These are phyloP conservation scores for Microbotryomycetes sp. DNA, from an alignment of 1,284 basidiomycete genomes.

Conservation along the genomic window DNA sequence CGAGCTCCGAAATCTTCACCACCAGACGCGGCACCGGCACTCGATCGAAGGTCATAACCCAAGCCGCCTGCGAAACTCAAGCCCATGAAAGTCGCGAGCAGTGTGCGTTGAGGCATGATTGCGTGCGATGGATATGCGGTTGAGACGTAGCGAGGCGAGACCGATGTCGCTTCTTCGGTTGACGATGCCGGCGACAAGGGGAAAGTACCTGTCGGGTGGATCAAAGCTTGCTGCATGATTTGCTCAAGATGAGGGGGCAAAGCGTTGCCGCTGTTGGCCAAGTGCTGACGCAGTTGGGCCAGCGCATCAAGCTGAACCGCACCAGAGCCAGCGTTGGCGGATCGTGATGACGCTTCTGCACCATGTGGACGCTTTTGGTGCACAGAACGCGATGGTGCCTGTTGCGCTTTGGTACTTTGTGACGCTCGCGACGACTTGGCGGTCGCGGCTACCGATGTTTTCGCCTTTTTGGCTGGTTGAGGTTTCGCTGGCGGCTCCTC, in stretches of 20 bases:
- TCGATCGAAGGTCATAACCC: constrained; percentile 16
- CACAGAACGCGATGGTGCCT: background rate
- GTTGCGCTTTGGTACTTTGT: constrained; percentile 1
- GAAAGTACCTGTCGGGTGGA: constrained; percentile 4
- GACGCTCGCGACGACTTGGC: background rate
- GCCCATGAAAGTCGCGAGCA: constrained; percentile 31
- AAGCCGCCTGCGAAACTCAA: constrained; percentile 28
- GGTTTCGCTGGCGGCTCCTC: constrained; percentile 5
- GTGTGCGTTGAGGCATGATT: constrained; percentile 13
- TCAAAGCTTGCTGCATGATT: constrained; percentile 9
- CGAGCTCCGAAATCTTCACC: constrained; percentile 6
- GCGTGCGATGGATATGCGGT: background rate
- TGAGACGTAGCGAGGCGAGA: constrained; percentile 10
- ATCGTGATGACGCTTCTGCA: background rate
- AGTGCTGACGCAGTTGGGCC: constrained; percentile 3
- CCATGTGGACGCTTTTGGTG: background rate
- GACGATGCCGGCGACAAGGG: constrained; percentile 21
- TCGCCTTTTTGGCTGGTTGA: constrained; percentile 3
- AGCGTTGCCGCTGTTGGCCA: background rate
- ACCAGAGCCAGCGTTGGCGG: too few species aligned
- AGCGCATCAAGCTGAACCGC: background rate
- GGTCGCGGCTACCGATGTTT: background rate
- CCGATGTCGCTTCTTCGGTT: constrained; percentile 4
- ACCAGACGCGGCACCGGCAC: background rate
- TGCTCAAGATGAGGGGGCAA: constrained; percentile 1